A percentile compares a stretch with the other conserved stretches of the same genome.
phyloP scores from a whole-genome alignment of 495 filamentous ascomycete species.

The Collariella sp. region DNA sequence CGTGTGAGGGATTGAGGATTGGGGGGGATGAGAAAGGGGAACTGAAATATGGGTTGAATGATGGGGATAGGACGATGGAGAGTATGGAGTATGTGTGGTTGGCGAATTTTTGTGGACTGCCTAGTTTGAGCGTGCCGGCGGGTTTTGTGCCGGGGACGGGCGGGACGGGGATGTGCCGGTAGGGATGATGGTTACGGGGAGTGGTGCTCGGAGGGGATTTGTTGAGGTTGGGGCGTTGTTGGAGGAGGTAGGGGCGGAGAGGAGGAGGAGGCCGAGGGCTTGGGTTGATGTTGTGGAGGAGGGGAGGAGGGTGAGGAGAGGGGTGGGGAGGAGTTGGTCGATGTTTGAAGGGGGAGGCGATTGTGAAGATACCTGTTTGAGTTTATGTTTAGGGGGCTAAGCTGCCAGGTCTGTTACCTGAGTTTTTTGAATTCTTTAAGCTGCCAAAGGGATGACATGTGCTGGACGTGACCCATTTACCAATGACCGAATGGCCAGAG shows the following conservation, averaged over 20 bases:
- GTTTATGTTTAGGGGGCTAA: too few species aligned
- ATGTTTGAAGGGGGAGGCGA: too few species aligned
- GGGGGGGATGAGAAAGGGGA: constrained; percentile 36
- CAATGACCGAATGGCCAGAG: too few species aligned
- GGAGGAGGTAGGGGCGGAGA: constrained; percentile 35
- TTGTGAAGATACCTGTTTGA: too few species aligned
- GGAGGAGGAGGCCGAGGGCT: constrained; percentile 14
- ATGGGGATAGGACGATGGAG: constrained; percentile 58
- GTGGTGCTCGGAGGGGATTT: constrained; percentile 68
- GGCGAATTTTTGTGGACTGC: constrained; percentile 72
- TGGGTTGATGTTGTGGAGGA: constrained; percentile 29
- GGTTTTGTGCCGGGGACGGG: constrained; percentile 47
- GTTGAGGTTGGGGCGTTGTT: constrained; percentile 58
- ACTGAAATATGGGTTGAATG: constrained; percentile 57
- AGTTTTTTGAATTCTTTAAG: too few species aligned
- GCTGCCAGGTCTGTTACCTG: too few species aligned
- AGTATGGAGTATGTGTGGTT: constrained; percentile 84
- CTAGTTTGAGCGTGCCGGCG: constrained; percentile 59
- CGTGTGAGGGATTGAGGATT: constrained; percentile 60
- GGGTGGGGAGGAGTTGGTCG: background rate
- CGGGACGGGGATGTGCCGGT: constrained; percentile 52
- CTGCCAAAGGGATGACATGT: too few species aligned
- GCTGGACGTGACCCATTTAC: too few species aligned
- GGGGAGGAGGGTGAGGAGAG: background rate
- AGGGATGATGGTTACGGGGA: constrained; percentile 77